Evolutionary conservation across 139 green algal genomes (phyloP), one percentile per base, ranked within the genome.

Genomic region (Volvox reticuliferus): DNA sequence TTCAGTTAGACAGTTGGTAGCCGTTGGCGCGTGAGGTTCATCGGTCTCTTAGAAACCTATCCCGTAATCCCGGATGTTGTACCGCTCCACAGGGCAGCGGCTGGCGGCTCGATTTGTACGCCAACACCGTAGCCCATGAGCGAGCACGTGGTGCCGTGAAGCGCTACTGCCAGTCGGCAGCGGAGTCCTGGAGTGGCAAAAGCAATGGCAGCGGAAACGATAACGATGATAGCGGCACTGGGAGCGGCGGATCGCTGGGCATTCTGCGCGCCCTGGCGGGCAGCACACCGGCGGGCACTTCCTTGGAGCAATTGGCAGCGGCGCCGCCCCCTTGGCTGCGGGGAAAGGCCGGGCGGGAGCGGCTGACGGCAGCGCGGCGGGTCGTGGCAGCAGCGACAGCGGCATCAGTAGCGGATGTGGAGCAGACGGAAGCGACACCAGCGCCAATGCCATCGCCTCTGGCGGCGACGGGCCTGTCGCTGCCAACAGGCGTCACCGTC

Each of bases 91-190:
- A 84, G 86, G 93, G 93, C n/a, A 32, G 73, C 50, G 77, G 75
- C 50, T 96, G 94, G 94, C 93, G 94, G 0, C 55, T 96, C 44
- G 94, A 96, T 83, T 63, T 95, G 36, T 94, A 94, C 61, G 93
- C 91, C 50, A 95, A 95, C 91, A 93, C 92, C 0, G 81, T 93
- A 22, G 86, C 93, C 0, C 91, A 95, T 68, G 93, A 96, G 82
- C 86, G 94, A 12, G 90, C 78, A 6, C 63, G 85, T 5, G 84
- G 78, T 21, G 92, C 93, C 12, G 69, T 95, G 0, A 71, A 89
- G 24, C 71, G 81, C 28, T 95, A 94, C 83, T 82, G 80, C 24
- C 86, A 76, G 67, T 62, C 71, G 12, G 88, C 85, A 9, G 37
- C 65, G 5, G 86, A 88, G 85, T 88, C 78, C 24, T 77, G 79